Evolutionary conservation across 768 basidiomycete species (phyloP).

Genomic region (Amanita brunnescens): DNA sequence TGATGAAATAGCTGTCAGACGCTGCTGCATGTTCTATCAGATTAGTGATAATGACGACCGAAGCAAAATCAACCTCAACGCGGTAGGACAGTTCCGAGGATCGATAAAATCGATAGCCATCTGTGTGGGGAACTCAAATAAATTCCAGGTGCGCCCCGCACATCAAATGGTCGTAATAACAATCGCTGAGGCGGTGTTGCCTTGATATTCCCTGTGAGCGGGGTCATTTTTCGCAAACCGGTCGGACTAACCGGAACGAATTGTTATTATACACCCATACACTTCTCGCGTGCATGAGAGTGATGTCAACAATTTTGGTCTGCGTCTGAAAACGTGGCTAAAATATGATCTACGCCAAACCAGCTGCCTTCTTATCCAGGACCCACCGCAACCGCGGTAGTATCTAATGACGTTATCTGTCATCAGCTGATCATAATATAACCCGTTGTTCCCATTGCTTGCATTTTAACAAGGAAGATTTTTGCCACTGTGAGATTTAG

Average conservation of each 20-base stretch:
- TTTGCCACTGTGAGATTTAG: not conserved
- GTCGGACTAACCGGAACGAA: no score
- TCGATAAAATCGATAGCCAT: not conserved
- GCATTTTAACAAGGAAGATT: not conserved
- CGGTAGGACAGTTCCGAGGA: not conserved
- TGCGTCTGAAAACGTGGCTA: no score
- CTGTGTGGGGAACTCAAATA: not conserved
- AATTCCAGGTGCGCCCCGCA: not conserved
- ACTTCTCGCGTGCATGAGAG: no score
- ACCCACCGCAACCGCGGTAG: no score
- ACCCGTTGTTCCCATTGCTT: not conserved
- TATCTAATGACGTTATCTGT: not conserved
- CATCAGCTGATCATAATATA: not conserved
- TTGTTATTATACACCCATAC: no score
- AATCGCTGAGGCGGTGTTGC: not conserved
- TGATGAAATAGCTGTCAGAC: not conserved
- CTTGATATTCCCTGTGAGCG: no score
- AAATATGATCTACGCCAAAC: no score
- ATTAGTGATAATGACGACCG: not conserved
- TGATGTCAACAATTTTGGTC: no score
- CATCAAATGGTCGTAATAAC: no score
- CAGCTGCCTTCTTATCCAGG: no score
- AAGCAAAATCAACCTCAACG: not conserved
- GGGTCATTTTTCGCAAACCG: no score
- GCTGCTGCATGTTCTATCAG: constrained; percentile 1